Evolutionary conservation across 2,329 filamentous ascomycete genomes (phyloP).

Genomic region (Xylariaceae sp.): DNA sequence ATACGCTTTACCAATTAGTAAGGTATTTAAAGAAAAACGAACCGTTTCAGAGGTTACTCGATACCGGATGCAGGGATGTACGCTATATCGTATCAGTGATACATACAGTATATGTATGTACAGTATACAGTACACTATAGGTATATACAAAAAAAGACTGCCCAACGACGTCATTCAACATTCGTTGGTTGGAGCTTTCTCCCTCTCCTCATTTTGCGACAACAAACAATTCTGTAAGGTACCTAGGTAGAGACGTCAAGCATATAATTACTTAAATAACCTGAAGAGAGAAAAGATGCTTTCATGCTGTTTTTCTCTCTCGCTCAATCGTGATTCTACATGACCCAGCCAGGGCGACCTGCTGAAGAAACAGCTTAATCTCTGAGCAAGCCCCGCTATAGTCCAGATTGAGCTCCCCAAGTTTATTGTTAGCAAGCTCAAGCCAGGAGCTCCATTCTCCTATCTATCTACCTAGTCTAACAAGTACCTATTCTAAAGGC

Average conservation of each 20-base stretch:
- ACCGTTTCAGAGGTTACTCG: too few relatives aligned
- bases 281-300: neutral
- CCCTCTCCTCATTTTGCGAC: conserved; percentile 23
- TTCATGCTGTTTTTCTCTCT: neutral
- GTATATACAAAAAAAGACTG: conserved; percentile 20
- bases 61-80: too few relatives aligned
- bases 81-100: too few relatives aligned
- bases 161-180: conserved; percentile 43
- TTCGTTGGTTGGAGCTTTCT: conserved; percentile 20
- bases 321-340: neutral
- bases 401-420: conserved; percentile 22
- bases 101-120: too few relatives aligned
- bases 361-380: conserved; percentile 11
- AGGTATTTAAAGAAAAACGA: too few relatives aligned
- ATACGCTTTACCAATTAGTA: too few relatives aligned
- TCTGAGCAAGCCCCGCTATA: conserved; percentile 20
- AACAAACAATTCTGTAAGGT: neutral
- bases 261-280: neutral
- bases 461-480: neutral
- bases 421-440: conserved; percentile 10
- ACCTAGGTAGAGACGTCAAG: neutral
- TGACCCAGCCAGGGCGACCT: neutral
- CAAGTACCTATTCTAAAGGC: neutral
- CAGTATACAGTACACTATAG: too few relatives aligned
- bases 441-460: conserved; percentile 16